phyloP scores from a whole-genome alignment of 768 basidiomycete genomes.

The Hypholoma sublateritium region DNA sequence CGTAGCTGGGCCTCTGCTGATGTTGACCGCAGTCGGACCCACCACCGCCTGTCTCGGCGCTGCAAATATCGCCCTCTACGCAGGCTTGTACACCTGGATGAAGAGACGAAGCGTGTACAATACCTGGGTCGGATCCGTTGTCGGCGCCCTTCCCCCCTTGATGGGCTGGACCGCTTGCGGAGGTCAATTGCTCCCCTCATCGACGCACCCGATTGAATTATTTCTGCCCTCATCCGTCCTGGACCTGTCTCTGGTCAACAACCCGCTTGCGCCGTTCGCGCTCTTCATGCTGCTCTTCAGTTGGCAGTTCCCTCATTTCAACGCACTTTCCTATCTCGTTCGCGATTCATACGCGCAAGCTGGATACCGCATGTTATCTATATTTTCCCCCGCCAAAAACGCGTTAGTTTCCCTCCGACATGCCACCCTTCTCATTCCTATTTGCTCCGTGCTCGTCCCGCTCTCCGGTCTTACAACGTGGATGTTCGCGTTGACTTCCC shows the following conservation, averaged over 20 bases:
- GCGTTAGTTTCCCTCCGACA: conserved; percentile 86
- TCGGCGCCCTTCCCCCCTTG: conserved; percentile 89
- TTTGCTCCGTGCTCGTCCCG: conserved; percentile 80
- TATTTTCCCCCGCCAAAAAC: conserved; percentile 76
- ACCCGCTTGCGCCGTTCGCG: conserved; percentile 77
- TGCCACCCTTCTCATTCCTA: conserved; percentile 68
- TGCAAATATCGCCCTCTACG: conserved; percentile 86
- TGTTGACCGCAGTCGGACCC: conserved; percentile 84
- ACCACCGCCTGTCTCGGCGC: conserved; percentile 82
- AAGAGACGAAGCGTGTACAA: conserved; percentile 81
- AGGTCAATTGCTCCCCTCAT: conserved; percentile 67
- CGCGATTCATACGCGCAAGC: conserved; percentile 89
- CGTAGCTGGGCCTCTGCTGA: conserved; percentile 70
- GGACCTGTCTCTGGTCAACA: conserved; percentile 57
- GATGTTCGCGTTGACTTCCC: conserved; percentile 77
- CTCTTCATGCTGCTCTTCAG: conserved; percentile 86
- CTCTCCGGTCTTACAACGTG: conserved; percentile 93
- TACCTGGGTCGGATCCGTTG: conserved; percentile 93
- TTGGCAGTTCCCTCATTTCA: conserved; percentile 99
- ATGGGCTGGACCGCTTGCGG: conserved; percentile 99
- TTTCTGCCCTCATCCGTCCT: conserved; percentile 64
- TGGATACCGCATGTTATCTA: conserved; percentile 91
- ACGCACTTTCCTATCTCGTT: conserved; percentile 84
- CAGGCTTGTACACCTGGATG: conserved; percentile 89
- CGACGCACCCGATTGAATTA: conserved; percentile 53